Base-by-base conservation (phyloP, 441 rosid species). In the Gossypium schwendimanii region DNA sequence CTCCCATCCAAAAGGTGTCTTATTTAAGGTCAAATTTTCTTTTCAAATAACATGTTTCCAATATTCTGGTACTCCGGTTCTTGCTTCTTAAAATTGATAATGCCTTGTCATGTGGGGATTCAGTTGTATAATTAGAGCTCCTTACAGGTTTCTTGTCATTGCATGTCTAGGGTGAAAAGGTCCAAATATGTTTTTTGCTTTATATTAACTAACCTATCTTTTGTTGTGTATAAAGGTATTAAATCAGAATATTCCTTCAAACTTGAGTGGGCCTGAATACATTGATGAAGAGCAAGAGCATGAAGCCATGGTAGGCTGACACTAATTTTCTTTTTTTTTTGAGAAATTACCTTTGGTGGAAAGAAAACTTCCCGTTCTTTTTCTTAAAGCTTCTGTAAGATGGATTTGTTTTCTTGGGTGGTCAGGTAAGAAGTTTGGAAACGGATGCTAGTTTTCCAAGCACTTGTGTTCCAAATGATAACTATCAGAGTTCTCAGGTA, bases 401-500 rank as follows among this genome's bases (percentile, higher is more conserved):
- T 57, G 62, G 33, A 57, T 23, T 57, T 57, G 15, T 57, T 57
- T 57, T 31, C 62, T 23, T 57, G 17, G 33, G 31, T 57, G 62
- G 62, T 57, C 62, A 57, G 62, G 62, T 57, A 57, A 23, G 62
- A 12, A 57, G 21, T 57, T 57, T 31, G 17, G 11, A 1, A 15
- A 76, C 59, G 36, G 75, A 26, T 0, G 74, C 45, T 41, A 45
- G 31, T 80, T 26, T 74, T 68, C 73, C 65, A 28, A 62, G 63
- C 18, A 14, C 24, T 53, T 31, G 67, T 20, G 64, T 31, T 58
- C 26, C 72, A 69, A 71, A 47, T 20, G 7, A 31, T n/a, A 58
- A 33, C 55, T 41, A 63, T 50, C 81, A 31, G 63, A 44, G 44
- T 66, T 62, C n/a, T 66, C 74, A 59, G 79, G 85, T 75, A 57